Base-by-base conservation (phyloP, 768 basidiomycete genomes). In the Mycena venus region DNA sequence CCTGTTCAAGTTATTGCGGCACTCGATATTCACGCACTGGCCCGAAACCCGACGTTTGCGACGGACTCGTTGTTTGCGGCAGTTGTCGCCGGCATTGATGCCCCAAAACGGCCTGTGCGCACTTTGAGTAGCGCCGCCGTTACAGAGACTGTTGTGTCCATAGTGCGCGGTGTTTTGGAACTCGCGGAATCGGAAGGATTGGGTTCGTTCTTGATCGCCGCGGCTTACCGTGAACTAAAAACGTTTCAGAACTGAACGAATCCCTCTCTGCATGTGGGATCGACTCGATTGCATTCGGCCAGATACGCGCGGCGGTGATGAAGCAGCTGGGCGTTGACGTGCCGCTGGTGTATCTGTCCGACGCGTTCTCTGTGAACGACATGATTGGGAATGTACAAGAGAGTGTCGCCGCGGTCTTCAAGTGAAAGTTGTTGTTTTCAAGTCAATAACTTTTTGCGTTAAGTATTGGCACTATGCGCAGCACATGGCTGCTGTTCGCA, bases 201-300 rank as follows among this genome's bases (percentile, higher is more conserved):
- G 29, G 83, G 83, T 83, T 64, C 25, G 36, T 66, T 25, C 32
- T 40, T n/a, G 77, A 76, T 25, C n/a, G 2, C 7, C 8, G 12
- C 9, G 4, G 21, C 10, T 19, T 44, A 29, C 42, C 8, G 29
- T n/a, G n/a, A 23, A 17, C 36, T n/a, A 8, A 69, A 17, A 25
- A 14, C 55, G 61, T 56, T 44, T 53, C 21, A 84, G 84, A 85
- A 51, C 64, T 78, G 17, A 74, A 75, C 19, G 80, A 81, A 15
- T 77, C 82, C 27, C 75, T 85, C 34, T 81, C 79, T 3, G 76
- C 81, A 4, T 80, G 78, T 21, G 83, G 83, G 7, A 79, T 82
- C 12, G 84, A 84, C 67, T 85, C 83, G 0, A 85, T 85, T 60
- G 79, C 82, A 2, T 85, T 84, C 69, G 82, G 81, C 6, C 83